These are phyloP conservation scores for Fraxinus floribunda DNA, from an alignment of 305 asterid genomes.

Conservation along the genomic window DNA sequence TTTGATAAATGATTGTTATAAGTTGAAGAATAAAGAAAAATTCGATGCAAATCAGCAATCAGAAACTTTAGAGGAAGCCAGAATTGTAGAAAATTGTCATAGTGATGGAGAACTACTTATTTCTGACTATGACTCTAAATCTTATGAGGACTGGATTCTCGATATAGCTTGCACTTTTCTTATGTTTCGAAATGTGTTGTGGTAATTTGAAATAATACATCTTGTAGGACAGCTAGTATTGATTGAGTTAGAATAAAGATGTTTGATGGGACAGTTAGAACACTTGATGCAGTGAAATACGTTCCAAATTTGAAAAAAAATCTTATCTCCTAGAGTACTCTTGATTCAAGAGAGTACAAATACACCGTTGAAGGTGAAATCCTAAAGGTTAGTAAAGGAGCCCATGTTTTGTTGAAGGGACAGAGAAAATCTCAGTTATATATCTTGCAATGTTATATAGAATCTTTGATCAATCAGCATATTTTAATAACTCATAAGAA, in stretches of 20 bases:
- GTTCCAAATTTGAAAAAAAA: neutral
- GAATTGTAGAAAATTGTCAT: neutral
- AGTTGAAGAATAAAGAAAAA: neutral
- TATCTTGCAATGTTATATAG: neutral
- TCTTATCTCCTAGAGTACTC: neutral
- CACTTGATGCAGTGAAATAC: too few relatives aligned
- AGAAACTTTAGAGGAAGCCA: neutral
- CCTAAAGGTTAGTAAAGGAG: neutral
- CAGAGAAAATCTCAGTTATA: neutral
- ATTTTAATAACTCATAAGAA: neutral
- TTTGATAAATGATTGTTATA: neutral
- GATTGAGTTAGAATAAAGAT: too few relatives aligned
- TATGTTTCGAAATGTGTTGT: too few relatives aligned
- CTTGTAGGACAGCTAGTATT: too few relatives aligned
- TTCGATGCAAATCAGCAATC: neutral
- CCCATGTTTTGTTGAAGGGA: neutral
- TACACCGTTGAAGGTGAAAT: neutral
- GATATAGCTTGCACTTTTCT: too few relatives aligned
- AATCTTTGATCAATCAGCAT: neutral
- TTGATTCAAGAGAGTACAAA: neutral
- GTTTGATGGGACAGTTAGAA: too few relatives aligned
- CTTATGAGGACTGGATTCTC: too few relatives aligned
- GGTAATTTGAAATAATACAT: too few relatives aligned
- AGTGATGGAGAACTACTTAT: neutral
- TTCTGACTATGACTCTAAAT: too few relatives aligned